Conservation (phyloP, 2,329 filamentous ascomycete species). For the Venturia effusa region DNA sequence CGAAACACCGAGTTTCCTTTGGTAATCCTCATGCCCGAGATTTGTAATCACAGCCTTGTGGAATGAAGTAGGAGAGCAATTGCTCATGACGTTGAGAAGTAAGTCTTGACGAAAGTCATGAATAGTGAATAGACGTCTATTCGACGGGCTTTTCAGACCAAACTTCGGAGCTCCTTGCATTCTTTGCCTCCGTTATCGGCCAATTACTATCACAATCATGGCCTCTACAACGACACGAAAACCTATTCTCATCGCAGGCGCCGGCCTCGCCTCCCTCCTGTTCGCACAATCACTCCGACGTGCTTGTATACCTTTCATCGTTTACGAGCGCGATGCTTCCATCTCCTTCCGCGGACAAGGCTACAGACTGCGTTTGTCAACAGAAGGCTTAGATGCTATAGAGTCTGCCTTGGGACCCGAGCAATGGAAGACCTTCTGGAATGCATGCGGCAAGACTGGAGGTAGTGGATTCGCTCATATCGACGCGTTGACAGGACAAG, state of each 20-base stretch:
- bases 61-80: not conserved
- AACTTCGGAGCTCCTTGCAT: no score
- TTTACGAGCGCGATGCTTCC: constrained; percentile 35
- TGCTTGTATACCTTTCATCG: constrained; percentile 26
- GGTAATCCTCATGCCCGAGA: not conserved
- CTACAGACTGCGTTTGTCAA: constrained; percentile 48
- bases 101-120: no score
- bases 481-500: constrained; percentile 44
- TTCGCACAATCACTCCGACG: constrained; percentile 27
- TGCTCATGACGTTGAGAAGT: not conserved
- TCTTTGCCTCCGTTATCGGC: no score
- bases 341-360: constrained; percentile 50
- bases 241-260: constrained; percentile 32
- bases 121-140: no score
- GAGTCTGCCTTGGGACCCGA: constrained; percentile 44
- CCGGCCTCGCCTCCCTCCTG: constrained; percentile 28
- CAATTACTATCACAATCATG: not conserved
- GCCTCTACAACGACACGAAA: constrained; percentile 22
- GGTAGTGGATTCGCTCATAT: constrained; percentile 41
- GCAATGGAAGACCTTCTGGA: constrained; percentile 45
- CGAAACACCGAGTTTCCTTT: not conserved
- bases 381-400: constrained; percentile 48
- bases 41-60: constrained; percentile 1
- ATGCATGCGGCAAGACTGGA: constrained; percentile 48
- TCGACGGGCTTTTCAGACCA: no score